phyloP scores from a whole-genome alignment of 2,329 filamentous ascomycete species.

The Phaeophleospora eucalypticola region DNA sequence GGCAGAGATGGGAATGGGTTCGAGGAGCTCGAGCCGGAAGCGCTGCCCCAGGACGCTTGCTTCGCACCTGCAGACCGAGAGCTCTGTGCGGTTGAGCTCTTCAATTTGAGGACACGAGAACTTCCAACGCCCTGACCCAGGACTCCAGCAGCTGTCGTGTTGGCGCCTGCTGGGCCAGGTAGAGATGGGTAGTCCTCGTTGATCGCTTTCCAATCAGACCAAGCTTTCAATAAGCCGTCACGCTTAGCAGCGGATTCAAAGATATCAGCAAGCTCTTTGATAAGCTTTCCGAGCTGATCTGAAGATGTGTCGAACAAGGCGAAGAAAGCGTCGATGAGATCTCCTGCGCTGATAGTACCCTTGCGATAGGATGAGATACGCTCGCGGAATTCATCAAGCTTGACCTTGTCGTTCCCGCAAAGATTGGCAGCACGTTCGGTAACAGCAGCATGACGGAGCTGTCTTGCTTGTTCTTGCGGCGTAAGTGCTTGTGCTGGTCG shows the following conservation, averaged over 20 bases:
- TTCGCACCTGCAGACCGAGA: slow-evolving; percentile 56
- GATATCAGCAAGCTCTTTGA: slow-evolving; percentile 87
- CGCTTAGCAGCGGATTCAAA: slow-evolving; percentile 79
- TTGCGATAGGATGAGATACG: slow-evolving; percentile 75
- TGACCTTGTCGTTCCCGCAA: slow-evolving; percentile 69
- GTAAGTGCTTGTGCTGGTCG: slow-evolving; percentile 46
- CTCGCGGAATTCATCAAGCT: slow-evolving; percentile 71
- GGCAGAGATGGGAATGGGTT: slow-evolving; percentile 30
- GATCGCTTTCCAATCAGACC: slow-evolving; percentile 93
- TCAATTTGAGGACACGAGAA: slow-evolving; percentile 61
- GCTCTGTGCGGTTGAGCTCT: slow-evolving; percentile 66
- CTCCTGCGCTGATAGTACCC: slow-evolving; percentile 63
- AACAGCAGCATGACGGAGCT: slow-evolving; percentile 76
- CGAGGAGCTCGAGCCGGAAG: slow-evolving; percentile 22
- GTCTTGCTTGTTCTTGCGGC: slow-evolving; percentile 75
- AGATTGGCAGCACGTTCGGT: slow-evolving; percentile 80
- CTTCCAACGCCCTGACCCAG: slow-evolving; percentile 53
- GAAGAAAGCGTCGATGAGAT: slow-evolving; percentile 84
- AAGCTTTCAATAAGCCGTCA: slow-evolving; percentile 71
- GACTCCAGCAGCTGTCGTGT: slow-evolving; percentile 45
- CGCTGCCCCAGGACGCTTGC: slow-evolving; percentile 55
- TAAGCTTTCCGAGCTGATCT: slow-evolving; percentile 76
- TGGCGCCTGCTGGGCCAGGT: slow-evolving; percentile 67
- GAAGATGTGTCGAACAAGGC: slow-evolving; percentile 76
- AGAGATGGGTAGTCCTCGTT: slow-evolving; percentile 93